These are phyloP conservation scores for Sistotremastrum suecicum DNA, from an alignment of 768 basidiomycete genomes.

Conservation along the genomic window DNA sequence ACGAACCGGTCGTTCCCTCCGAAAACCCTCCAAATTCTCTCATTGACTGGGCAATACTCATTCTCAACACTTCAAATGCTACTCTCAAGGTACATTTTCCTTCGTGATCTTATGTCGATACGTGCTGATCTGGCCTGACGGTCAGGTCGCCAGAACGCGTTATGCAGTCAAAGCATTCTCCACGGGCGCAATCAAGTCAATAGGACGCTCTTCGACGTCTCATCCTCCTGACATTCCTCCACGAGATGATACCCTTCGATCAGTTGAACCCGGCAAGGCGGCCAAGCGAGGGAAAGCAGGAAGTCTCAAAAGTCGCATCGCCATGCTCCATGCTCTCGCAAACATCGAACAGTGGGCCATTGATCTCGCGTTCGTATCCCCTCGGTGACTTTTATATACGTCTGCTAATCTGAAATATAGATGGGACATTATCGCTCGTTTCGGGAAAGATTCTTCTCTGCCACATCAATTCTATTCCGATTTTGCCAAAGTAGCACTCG, in stretches of 20 bases:
- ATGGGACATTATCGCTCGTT: slow-evolving; percentile 76
- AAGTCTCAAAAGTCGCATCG: slow-evolving; percentile 41
- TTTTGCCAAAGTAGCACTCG: slow-evolving; percentile 73
- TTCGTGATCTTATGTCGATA: neutral
- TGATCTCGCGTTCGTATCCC: slow-evolving; percentile 48
- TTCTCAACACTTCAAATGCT: slow-evolving; percentile 63
- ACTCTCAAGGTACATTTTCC: slow-evolving; percentile 34
- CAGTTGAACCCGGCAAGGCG: slow-evolving; percentile 45
- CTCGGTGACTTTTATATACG: slow-evolving; percentile 2
- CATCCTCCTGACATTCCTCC: slow-evolving; percentile 50
- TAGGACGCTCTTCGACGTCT: slow-evolving; percentile 36
- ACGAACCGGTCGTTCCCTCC: slow-evolving; percentile 33
- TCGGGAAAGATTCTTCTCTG: slow-evolving; percentile 43
- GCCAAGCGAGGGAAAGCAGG: slow-evolving; percentile 33
- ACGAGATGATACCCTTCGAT: slow-evolving; percentile 38
- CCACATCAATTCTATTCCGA: slow-evolving; percentile 69
- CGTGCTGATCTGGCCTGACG: neutral
- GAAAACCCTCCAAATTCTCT: slow-evolving; percentile 45
- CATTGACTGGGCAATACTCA: slow-evolving; percentile 66
- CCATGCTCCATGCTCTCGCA: slow-evolving; percentile 71
- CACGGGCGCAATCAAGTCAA: slow-evolving; percentile 51
- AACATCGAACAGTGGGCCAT: slow-evolving; percentile 90
- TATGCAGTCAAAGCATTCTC: slow-evolving; percentile 57
- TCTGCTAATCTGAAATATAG: slow-evolving; percentile 17
- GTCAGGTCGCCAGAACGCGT: slow-evolving; percentile 51